These are phyloP conservation scores for Rhamnella rubrinervis DNA, from an alignment of 331 rosid species.

Conservation along the genomic window DNA sequence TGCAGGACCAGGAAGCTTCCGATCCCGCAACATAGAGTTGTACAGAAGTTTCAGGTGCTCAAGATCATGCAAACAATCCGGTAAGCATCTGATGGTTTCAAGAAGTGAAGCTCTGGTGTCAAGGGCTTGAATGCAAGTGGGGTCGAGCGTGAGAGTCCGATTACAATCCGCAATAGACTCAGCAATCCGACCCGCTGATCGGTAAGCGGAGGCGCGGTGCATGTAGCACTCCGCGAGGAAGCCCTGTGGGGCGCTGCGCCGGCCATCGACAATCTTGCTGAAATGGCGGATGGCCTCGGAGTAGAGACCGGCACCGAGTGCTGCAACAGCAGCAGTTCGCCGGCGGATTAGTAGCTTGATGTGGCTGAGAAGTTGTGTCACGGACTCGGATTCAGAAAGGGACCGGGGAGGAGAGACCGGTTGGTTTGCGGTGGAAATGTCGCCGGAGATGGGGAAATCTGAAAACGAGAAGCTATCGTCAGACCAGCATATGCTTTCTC, in stretches of 20 bases:
- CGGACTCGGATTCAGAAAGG: constrained; percentile 52
- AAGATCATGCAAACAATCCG: constrained; percentile 82
- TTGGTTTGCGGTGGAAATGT: constrained; percentile 22
- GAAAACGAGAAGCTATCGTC: constrained; percentile 77
- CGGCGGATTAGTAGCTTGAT: constrained; percentile 84
- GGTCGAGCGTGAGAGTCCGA: constrained; percentile 71
- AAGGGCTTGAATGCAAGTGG: constrained; percentile 77
- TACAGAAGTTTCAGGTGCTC: constrained; percentile 88
- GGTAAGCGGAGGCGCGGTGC: constrained; percentile 72
- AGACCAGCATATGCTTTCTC: constrained; percentile 81
- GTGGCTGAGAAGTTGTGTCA: constrained; percentile 69
- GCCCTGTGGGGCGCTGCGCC: constrained; percentile 86
- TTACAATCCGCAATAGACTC: constrained; percentile 92
- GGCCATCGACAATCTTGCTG: constrained; percentile 83
- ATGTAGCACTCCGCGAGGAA: constrained; percentile 87
- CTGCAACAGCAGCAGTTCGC: constrained; percentile 79
- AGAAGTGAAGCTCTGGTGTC: constrained; percentile 80
- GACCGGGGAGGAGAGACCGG: constrained; percentile 43
- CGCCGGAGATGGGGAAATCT: constrained; percentile 33
- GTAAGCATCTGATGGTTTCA: constrained; percentile 76
- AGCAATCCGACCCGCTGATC: constrained; percentile 68
- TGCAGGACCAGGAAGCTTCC: constrained; percentile 83
- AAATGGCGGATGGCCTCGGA: constrained; percentile 94
- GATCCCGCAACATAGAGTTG: constrained; percentile 74
- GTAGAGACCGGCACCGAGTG: constrained; percentile 78